A percentile compares a stretch with the other conserved stretches of the same genome.
Evolutionary conservation across 345 rosid species (phyloP).

Genomic region (Chamaenerion angustifolium): DNA sequence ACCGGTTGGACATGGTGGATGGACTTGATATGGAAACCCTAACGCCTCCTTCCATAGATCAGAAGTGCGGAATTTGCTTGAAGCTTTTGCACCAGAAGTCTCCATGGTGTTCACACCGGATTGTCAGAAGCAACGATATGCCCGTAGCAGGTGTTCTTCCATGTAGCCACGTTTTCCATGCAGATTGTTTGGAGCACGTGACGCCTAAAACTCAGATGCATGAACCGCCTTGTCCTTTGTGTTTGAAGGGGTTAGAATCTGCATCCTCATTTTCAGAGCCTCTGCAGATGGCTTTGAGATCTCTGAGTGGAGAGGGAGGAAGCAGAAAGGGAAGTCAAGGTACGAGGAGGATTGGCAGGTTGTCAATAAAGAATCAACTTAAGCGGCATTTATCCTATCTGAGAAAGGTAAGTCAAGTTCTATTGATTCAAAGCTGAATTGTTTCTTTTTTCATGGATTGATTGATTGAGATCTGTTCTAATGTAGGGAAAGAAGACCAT

Average conservation of each 20-base stretch:
- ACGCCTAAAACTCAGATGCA: conserved; percentile 49
- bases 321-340: conserved; percentile 25
- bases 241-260: conserved; percentile 33
- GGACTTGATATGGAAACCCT: conserved; percentile 19
- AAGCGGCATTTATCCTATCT: conserved; percentile 35
- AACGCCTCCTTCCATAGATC: conserved; percentile 21
- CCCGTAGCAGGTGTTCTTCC: conserved; percentile 69
- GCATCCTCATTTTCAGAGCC: conserved; percentile 38
- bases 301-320: conserved; percentile 27
- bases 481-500: conserved; percentile 1
- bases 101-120: conserved; percentile 72
- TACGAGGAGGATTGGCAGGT: conserved; percentile 17
- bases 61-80: conserved; percentile 65
- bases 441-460: conserved; percentile 8
- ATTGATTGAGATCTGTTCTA: conserved; percentile 9
- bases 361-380: conserved; percentile 28
- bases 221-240: conserved; percentile 67
- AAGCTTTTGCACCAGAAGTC: conserved; percentile 60
- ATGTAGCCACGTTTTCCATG: conserved; percentile 77
- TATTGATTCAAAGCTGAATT: conserved; percentile 12
- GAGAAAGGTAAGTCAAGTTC: conserved; percentile 21
- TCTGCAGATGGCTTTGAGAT: conserved; percentile 49
- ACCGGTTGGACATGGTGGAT: conserved; percentile 30
- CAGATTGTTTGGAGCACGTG: conserved; percentile 79
- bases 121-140: conserved; percentile 62